Base-by-base conservation (phyloP, 2,329 filamentous ascomycete genomes). In the Alternaria viburni region DNA sequence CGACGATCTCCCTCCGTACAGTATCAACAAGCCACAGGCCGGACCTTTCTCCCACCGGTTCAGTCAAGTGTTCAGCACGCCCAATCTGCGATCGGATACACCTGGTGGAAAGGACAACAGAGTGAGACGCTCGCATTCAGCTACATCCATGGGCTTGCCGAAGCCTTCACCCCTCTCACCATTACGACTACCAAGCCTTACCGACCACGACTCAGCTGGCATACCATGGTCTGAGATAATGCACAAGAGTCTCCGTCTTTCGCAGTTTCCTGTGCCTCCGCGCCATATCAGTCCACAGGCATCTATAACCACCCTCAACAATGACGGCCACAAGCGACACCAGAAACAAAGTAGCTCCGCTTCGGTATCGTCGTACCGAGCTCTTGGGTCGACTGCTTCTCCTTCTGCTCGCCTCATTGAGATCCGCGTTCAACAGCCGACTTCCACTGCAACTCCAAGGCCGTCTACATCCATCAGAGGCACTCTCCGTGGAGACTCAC, bases 51-150 rank as follows among this genome's bases (percentile, higher is more conserved):
- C 69, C 3, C 54, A 56, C 23, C 69, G 68, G 12, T 66, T 78
- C 32, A 62, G 57, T 17, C 71, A 74, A 46, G 69, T 76, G 11
- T 74, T 75, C 28, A 79, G 74, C 51, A 70, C 76, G 5, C 76
- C 76, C 0, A 76, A 76, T 60, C 64, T 79, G 21, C 69, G 69
- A 7, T 49, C 64, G n/a, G 61, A 66, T 36, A 54, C 54, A n/a
- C 43, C 64, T 36, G 62, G 59, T 15, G 46, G 61, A 10, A 70
- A 64, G 59, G 68, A 71, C 19, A 64, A 69, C 23, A 70, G 54
- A 25, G 55, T 76, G 30, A 69, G 75, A 57, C 73, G 72, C 4
- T 78, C 77, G 8, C 73, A 77, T 43, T 78, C 76, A n/a, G 69
- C 72, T 30, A 69, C 72, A 12, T 76, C 72, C n/a, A 70, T 70